These are phyloP conservation scores for Blastocrithidia nonstop DNA, from an alignment of 208 protist species.

Conservation along the genomic window DNA sequence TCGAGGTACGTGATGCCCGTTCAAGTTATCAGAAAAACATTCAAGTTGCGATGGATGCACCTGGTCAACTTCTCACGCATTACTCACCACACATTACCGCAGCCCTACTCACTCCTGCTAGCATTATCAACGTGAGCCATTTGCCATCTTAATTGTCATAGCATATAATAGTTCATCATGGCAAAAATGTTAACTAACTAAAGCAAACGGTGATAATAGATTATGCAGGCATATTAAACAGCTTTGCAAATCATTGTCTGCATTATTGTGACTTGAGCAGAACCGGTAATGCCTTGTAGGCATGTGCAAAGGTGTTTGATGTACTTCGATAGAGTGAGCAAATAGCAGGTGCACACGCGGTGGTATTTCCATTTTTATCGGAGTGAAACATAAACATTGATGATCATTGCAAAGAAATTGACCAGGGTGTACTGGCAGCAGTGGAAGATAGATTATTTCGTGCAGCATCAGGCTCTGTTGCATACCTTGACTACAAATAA, in stretches of 20 bases:
- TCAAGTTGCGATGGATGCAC: conserved; percentile 64
- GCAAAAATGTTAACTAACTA: conserved; percentile 10
- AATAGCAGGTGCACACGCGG: conserved; percentile 27
- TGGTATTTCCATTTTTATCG: conserved; percentile 78
- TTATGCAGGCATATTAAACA: conserved; percentile 33
- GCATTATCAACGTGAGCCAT: conserved; percentile 8
- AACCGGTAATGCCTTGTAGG: conserved; percentile 31
- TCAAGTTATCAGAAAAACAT: background rate
- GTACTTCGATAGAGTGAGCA: conserved; percentile 70
- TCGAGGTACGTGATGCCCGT: conserved; percentile 56
- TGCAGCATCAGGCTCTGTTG: conserved; percentile 72
- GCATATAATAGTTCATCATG: conserved; percentile 15
- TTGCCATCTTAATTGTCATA: background rate
- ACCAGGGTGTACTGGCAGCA: conserved; percentile 49
- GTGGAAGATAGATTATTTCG: conserved; percentile 84
- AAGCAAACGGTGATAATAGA: conserved; percentile 47
- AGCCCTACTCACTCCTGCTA: conserved; percentile 49
- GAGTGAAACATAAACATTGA: conserved; percentile 26
- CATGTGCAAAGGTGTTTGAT: conserved; percentile 68
- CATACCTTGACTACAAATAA: too few species aligned
- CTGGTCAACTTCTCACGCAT: conserved; percentile 86
- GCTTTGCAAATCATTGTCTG: conserved; percentile 17
- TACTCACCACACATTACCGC: conserved; percentile 73
- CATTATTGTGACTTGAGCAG: conserved; percentile 57
- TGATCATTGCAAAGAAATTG: conserved; percentile 2